Base-by-base conservation (phyloP, 345 rosid genomes). In the Pugionium cornutum region DNA sequence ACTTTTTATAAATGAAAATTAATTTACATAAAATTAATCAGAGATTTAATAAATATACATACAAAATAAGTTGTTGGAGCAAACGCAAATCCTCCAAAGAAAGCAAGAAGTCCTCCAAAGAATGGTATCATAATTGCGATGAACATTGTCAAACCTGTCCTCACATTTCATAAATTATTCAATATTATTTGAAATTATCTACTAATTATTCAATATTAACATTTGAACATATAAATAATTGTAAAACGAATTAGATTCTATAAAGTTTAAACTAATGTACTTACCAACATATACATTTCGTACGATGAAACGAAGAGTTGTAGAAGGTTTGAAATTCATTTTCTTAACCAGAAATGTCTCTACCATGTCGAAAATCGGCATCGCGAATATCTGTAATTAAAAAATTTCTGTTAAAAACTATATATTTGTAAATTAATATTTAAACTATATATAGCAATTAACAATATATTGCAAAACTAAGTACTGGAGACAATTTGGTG, bases 71-170 rank as follows among this genome's bases (percentile, higher is more conserved):
- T 78, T 28, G 96, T 89, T 2, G 94, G 89, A 42, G 96, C 87
- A 69, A 86, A 89, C 28, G 86, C 92, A 51, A 88, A 86, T 69
- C 96, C 92, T 56, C 96, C 96, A 25, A 88, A 86, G 79, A 86
- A 88, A 28, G 86, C 86, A 6, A 89, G 90, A 62, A 86, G 84
- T 5, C 84, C 88, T 3, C 86, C 88, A 61, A 88, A 88, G 82
- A 88, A 88, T 1, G 96, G 96, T 63, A 88, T 77, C 57, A 83
- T 68, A 4, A 88, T 80, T 26, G 28, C 96, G 5, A 88, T 62
- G 39, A 88, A 86, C 89, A 86, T 81, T 3, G 96, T 88, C 33
- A 75, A 58, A 32, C 81, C 89, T 89, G 76, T 66, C 28, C 40
- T 28, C 58, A 39, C n/a, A 53, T 50, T 50, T 26, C 10, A 53